Evolutionary conservation across 306 rosid species (phyloP).

Genomic region (Rosa lucieae): DNA sequence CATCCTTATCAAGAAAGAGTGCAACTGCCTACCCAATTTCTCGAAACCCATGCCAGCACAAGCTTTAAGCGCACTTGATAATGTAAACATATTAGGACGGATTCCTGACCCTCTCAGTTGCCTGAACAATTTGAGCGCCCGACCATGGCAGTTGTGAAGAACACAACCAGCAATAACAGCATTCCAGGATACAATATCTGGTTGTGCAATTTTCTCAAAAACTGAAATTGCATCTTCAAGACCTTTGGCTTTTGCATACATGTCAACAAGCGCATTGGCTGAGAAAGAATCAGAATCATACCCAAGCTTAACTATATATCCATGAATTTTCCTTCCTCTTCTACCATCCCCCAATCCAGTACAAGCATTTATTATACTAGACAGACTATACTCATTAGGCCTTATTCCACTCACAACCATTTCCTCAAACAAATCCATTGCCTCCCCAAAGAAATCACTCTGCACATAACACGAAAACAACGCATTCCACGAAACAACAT

Average conservation of each 20-base stretch:
- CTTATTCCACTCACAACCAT: constrained; percentile 62
- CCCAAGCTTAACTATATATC: constrained; percentile 62
- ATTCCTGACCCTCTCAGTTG: constrained; percentile 52
- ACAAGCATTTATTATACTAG: constrained; percentile 68
- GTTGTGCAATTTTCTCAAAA: constrained; percentile 56
- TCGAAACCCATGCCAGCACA: constrained; percentile 56
- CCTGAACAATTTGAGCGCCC: constrained; percentile 47
- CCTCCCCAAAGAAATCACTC: constrained; percentile 47
- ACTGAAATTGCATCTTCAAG: constrained; percentile 52
- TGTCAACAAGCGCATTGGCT: constrained; percentile 80
- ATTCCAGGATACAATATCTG: constrained; percentile 89
- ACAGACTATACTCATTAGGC: constrained; percentile 81
- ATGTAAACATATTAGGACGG: constrained; percentile 63
- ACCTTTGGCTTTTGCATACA: constrained; percentile 68
- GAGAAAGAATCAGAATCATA: constrained; percentile 65
- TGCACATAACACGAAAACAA: constrained; percentile 77
- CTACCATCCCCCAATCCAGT: constrained; percentile 49
- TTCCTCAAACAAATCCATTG: constrained; percentile 56
- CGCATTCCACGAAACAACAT: constrained; percentile 80
- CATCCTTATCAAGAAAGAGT: constrained; percentile 63
- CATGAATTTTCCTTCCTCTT: constrained; percentile 48
- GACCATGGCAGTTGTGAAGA: constrained; percentile 43
- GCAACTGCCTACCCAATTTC: constrained; percentile 77
- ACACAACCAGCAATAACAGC: constrained; percentile 90
- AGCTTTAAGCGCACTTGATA: constrained; percentile 79